Percentiles rank a stretch among this genome's conserved stretches.
Conservation (phyloP, 345 rosid genomes). For the Arabis hirsuta region DNA sequence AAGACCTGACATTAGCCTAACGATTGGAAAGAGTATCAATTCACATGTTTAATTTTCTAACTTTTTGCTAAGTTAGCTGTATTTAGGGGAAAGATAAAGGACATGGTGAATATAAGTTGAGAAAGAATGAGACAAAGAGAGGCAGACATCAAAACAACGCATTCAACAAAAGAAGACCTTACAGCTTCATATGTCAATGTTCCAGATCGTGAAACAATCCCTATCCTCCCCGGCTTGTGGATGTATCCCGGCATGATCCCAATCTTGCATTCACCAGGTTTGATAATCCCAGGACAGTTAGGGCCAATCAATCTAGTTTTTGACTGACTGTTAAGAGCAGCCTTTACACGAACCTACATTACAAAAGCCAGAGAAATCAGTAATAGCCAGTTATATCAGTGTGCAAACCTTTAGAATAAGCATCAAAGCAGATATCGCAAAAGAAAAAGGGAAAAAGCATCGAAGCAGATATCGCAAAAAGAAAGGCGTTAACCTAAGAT, state of each 20-base stretch:
- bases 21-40: not conserved
- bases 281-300: conserved; percentile 91
- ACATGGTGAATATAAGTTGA: conserved; percentile 3
- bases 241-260: conserved; percentile 97
- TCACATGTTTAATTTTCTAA: not conserved
- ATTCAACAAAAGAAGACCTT: conserved; percentile 39
- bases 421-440: not conserved
- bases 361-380: not conserved
- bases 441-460: not conserved
- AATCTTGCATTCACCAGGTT: conserved; percentile 93
- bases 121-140: conserved; percentile 6
- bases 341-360: conserved; percentile 76
- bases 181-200: conserved; percentile 98
- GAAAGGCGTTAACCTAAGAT: too few relatives aligned
- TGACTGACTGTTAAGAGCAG: conserved; percentile 75
- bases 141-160: not conserved
- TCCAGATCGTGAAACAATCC: conserved; percentile 93
- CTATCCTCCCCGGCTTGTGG: conserved; percentile 88
- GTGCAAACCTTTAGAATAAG: not conserved
- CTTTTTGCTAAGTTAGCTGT: not conserved
- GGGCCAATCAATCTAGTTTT: conserved; percentile 88
- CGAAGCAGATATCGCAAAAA: too few relatives aligned
- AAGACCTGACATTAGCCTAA: not conserved
- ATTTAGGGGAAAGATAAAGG: not conserved
- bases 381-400: not conserved